phyloP scores from a whole-genome alignment of 2,329 filamentous ascomycete genomes.

The Penicillium sp. region DNA sequence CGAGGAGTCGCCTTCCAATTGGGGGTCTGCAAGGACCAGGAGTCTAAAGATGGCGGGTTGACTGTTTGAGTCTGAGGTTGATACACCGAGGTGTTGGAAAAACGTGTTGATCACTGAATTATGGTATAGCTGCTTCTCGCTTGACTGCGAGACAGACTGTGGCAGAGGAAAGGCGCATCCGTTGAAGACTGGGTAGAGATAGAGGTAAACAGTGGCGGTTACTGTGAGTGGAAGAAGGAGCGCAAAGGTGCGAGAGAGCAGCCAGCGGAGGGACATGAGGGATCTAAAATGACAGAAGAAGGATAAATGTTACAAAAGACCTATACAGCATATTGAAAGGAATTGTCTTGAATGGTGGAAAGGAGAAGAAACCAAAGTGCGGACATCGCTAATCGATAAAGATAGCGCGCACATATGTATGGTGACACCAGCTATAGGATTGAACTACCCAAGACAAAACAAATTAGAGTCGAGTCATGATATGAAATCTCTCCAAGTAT shows the following conservation, averaged over 20 bases:
- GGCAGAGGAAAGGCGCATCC: constrained; percentile 74
- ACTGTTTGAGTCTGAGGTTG: constrained; percentile 13
- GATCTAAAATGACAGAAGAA: constrained; percentile 8
- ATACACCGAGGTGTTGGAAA: constrained; percentile 33
- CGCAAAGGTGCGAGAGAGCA: constrained; percentile 48
- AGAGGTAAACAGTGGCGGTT: constrained; percentile 72
- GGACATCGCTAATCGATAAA: not conserved
- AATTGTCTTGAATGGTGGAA: constrained; percentile 4
- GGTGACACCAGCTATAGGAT: too few relatives aligned
- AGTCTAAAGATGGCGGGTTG: constrained; percentile 73
- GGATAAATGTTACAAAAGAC: constrained; percentile 13
- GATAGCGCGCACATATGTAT: not conserved
- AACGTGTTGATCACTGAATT: constrained; percentile 37
- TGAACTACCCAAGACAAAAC: too few relatives aligned
- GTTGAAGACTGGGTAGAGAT: constrained; percentile 79
- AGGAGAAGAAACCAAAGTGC: constrained; percentile 2
- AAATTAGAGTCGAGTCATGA: not conserved
- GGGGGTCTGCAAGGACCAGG: constrained; percentile 84
- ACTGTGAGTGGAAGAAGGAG: constrained; percentile 65
- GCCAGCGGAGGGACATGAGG: constrained; percentile 52
- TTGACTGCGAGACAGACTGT: constrained; percentile 3
- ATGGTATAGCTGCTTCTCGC: constrained; percentile 6
- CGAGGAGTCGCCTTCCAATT: constrained; percentile 87
- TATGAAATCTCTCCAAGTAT: not conserved
- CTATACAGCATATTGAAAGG: constrained; percentile 22